These are phyloP conservation scores for Tricholoma matsutake DNA, from an alignment of 768 basidiomycete species.

Conservation along the genomic window DNA sequence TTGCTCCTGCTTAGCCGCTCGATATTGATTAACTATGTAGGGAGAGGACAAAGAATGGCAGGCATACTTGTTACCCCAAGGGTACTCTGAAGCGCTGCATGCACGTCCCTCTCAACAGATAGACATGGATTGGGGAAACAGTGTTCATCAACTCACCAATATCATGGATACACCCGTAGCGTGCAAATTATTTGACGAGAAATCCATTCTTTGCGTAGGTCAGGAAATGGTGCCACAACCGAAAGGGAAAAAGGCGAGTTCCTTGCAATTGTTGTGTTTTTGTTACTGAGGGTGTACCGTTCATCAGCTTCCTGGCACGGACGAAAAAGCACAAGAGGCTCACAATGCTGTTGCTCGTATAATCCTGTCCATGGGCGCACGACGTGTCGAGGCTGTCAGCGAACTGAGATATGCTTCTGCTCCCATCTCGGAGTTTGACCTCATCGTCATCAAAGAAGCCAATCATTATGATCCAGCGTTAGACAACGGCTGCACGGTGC, in stretches of 20 bases:
- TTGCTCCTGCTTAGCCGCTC: neutral
- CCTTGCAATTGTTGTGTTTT: neutral
- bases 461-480: conserved; percentile 28
- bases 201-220: conserved; percentile 60
- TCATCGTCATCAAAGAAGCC: conserved; percentile 58
- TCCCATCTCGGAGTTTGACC: conserved; percentile 45
- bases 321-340: conserved; percentile 36
- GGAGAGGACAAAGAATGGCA: conserved; percentile 54
- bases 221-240: conserved; percentile 49
- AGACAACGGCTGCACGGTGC: conserved; percentile 36
- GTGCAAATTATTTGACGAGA: conserved; percentile 51
- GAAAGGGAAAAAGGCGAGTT: conserved; percentile 36
- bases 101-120: conserved; percentile 44
- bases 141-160: conserved; percentile 49
- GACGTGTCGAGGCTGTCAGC: conserved; percentile 60
- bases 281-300: conserved; percentile 6
- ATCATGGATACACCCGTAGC: conserved; percentile 59
- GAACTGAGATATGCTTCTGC: conserved; percentile 41
- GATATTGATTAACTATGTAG: conserved; percentile 19
- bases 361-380: conserved; percentile 76
- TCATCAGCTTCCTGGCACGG: conserved; percentile 21
- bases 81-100: conserved; percentile 40
- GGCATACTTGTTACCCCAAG: conserved; percentile 56
- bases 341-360: conserved; percentile 57
- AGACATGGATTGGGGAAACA: conserved; percentile 46